Base-by-base conservation (phyloP, 345 rosid genomes). In the Eucalyptus pauciflora region DNA sequence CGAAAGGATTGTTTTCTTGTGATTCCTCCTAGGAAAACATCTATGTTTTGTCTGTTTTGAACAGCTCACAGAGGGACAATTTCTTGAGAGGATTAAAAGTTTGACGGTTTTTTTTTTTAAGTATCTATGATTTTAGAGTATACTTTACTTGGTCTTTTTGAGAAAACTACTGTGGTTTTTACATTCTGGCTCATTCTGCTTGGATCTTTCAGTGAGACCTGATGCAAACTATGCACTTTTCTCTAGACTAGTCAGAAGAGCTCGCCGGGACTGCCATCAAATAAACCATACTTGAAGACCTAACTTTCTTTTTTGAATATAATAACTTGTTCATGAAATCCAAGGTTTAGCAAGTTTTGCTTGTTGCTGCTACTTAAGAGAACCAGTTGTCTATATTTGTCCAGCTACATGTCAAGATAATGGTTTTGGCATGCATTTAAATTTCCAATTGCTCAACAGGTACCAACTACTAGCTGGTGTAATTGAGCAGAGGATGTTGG, bases 401-500 rank as follows among this genome's bases (percentile, higher is more conserved):
- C 85, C 85, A 76, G 85, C 85, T 76, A 31, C 43, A 37, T 41
- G 85, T 41, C 85, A 41, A 20, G 85, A 41, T 41, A 41, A 76
- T 76, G 85, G 24, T 76, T 76, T 76, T 76, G 85, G 48, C 48
- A 20, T 76, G 85, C 85, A 11, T 76, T 76, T 37, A 37, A 37
- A 41, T 76, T 71, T 76, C 85, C 22, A 41, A 76, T 20, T 22
- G 27, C 45, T 43, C 85, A 41, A 76, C 90, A 96, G 98, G 95
- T 96, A 96, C 89, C 98, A 94, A 93, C 90, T 96, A 64, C 93
- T 96, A 76, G 97, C 96, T 3, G 98, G 98, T 33, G 94, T 96
- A 83, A 91, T 96, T 87, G 97, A 96, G 87, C 98, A 94, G 87
- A 91, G 97, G 87, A 90, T 96, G 37, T 91, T 96, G 49, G 98